Base-by-base conservation (phyloP, 129 eudicot species). In the Artemisia argyi region DNA sequence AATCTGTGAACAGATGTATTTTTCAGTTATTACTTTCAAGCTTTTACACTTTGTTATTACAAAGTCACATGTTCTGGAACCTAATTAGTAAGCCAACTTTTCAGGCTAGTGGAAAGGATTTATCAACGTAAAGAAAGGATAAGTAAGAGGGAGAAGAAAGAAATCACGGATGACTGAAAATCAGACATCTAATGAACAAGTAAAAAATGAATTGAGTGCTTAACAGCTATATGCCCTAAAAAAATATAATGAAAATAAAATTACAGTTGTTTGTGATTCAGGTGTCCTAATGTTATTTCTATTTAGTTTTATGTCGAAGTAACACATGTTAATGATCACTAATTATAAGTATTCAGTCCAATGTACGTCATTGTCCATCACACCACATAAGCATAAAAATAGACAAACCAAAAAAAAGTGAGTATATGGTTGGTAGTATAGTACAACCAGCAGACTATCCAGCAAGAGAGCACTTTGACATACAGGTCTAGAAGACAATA, bases 401-500 rank as follows among this genome's bases (percentile, higher is more conserved):
- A 60, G 30, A 26, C 28, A 24, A 12, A 9, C 13, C 15, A 17
- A 5, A 16, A 30, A 69, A 30, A 69, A 54, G 60, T 2, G 18
- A 69, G 17, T 55, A 54, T n/a, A n/a, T n/a, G n/a, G 18, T 54
- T n/a, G 51, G 63, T 32, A 39, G 46, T 39, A 39, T 35, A 35
- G 7, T 35, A 30, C 26, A 52, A 52, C 74, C 74, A 35, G 19
- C 35, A 67, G 28, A 15, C 42, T 68, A 22, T 50, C 46, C 47
- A 68, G 48, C 52, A 64, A 66, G 17, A 66, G 48, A 66, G 54
- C 7, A 48, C 24, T 65, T 18, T 19, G 13, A 20, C 58, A 13
- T 66, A 18, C 17, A 48, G 71, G 56, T 46, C 58, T 1, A 66
- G 28, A 24, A 66, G 71, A 66, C 71, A 47, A 44, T 9, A 48